Evolutionary conservation across 345 rosid species (phyloP), one percentile per base, ranked within the genome.

Genomic region (Eucalyptus curtisii): DNA sequence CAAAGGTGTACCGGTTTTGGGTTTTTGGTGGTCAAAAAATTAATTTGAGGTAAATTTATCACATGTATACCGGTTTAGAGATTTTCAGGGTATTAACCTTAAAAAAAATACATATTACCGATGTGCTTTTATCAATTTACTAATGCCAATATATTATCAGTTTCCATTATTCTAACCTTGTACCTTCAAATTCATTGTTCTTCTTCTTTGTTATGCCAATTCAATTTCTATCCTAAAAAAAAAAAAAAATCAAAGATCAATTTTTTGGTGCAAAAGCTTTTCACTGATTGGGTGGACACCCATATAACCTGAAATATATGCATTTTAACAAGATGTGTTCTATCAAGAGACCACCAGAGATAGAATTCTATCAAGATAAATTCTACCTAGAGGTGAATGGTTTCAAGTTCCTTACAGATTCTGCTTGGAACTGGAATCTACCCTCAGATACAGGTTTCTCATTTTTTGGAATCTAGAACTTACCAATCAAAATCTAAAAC

Each of bases 401-500:
- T 52, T 52, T 9, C 7, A 7, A 4, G 5, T 52, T 52, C 4
- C 4, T 52, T 52, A 19, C 0, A 19, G 0, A 52, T 52, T 19
- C 7, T 2, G 7, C 8, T 52, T 7, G 7, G 25, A 52, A 52
- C 55, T 52, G 0, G 10, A 0, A 7, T 19, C 55, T 52, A 52
- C 19, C 4, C 1, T 52, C 0, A 0, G 0, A 4, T 52, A 52
- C 0, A 3, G 0, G 0, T 52, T 52, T 0, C 24, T 52, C 4
- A 19, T 52, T 52, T 50, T 19, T 52, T 52, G 1, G 19, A 19
- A 52, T 52, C 1, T 7, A 3, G 17, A 50, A 17, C 1, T 0
- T 50, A 50, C 8, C 17, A 0, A 17, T 50, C 7, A 8, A 50
- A 50, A 52, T 52, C 2, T 52, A 22, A 52, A 52, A 52, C 10